Conservation (phyloP, 1,284 basidiomycete genomes). For the Rhodotorula sp. region DNA sequence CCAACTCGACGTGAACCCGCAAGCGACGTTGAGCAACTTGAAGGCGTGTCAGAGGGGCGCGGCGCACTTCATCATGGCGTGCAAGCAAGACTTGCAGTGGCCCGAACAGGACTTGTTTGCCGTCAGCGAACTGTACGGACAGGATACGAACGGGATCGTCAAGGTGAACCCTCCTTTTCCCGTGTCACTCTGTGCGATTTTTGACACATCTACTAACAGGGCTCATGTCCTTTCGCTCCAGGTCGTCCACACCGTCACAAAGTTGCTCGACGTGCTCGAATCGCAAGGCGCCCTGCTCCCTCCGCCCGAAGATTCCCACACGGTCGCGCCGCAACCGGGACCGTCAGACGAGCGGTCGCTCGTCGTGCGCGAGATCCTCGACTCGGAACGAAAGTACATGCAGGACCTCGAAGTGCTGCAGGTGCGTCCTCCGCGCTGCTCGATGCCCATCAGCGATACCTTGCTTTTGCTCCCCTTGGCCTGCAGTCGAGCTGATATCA, state of each 20-base stretch:
- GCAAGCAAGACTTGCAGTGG: conserved; percentile 54
- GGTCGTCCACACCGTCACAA: conserved; percentile 88
- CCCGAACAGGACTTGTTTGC: conserved; percentile 55
- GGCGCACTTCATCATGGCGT: conserved; percentile 57
- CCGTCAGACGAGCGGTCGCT: conserved; percentile 63
- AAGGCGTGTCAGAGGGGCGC: conserved; percentile 65
- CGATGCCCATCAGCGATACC: background rate
- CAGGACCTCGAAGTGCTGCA: conserved; percentile 97
- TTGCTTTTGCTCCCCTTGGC: background rate
- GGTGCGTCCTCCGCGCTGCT: conserved; percentile 54
- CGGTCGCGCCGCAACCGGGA: conserved; percentile 40
- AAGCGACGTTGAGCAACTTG: conserved; percentile 68
- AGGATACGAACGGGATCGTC: conserved; percentile 89
- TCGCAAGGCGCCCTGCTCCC: conserved; percentile 61
- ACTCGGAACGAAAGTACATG: conserved; percentile 96
- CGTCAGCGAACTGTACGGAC: conserved; percentile 73
- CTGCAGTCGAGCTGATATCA: too few species aligned
- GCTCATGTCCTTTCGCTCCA: conserved; percentile 46
- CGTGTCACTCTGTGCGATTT: background rate
- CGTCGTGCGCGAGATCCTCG: conserved; percentile 80
- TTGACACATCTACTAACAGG: background rate
- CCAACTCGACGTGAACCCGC: conserved; percentile 63
- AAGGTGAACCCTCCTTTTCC: conserved; percentile 61
- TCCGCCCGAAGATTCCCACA: conserved; percentile 17
- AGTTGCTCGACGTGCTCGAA: conserved; percentile 78